Conservation (phyloP, 371 early-diverging fungal genomes). For the Mucor plumbeus region DNA sequence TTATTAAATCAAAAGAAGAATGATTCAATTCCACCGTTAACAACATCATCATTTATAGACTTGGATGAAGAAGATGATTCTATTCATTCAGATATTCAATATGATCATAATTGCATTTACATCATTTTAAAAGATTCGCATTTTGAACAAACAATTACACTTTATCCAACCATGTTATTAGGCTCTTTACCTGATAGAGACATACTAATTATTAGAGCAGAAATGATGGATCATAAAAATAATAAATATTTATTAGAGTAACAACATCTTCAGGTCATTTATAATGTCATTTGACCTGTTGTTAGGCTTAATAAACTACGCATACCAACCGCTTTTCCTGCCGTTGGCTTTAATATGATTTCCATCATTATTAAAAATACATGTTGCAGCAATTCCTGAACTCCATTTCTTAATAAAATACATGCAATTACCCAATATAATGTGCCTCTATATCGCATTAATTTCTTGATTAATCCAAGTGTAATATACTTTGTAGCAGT, state of each 20-base stretch:
- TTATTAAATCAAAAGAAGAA: conserved; percentile 10
- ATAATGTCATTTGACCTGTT: conserved; percentile 35
- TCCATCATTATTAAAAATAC: conserved; percentile 36
- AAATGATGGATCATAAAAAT: conserved; percentile 31
- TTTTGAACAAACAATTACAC: conserved; percentile 36
- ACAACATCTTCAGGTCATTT: conserved; percentile 13
- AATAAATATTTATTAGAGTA: conserved; percentile 29
- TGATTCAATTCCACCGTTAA: background rate
- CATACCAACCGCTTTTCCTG: conserved; percentile 23
- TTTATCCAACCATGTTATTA: conserved; percentile 39
- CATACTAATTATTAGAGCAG: conserved; percentile 41
- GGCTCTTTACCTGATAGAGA: conserved; percentile 45
- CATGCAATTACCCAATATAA: conserved; percentile 45
- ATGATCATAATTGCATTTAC: conserved; percentile 30
- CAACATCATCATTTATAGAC: conserved; percentile 20
- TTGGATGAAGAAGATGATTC: conserved; percentile 40
- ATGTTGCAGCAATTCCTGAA: conserved; percentile 36
- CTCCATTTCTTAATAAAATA: conserved; percentile 38
- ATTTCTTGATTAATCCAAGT: conserved; percentile 21
- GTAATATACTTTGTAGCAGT: conserved; percentile 1
- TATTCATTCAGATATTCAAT: conserved; percentile 24
- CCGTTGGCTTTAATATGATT: conserved; percentile 17
- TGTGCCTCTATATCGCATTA: conserved; percentile 32
- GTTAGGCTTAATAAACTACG: conserved; percentile 28
- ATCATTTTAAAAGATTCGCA: conserved; percentile 37